Percentiles rank a stretch among this genome's conserved stretches.
Evolutionary conservation across 208 protist genomes (phyloP).

Genomic region (Strigomonas culicis): DNA sequence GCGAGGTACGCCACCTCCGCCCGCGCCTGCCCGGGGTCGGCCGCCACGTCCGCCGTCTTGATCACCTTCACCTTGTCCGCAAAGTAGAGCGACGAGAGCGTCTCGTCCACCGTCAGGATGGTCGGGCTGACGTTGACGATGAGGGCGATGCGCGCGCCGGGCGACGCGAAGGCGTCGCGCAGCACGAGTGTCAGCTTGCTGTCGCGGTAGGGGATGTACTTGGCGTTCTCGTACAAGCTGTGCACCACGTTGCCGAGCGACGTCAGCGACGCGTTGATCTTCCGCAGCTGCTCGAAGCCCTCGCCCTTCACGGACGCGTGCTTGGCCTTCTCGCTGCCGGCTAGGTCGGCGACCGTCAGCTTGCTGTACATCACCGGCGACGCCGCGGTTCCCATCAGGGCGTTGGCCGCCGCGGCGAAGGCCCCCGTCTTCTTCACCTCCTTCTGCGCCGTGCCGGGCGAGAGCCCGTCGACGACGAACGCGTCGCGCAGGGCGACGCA

Average conservation of each 20-base stretch:
- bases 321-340: constrained; percentile 83
- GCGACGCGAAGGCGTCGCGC: constrained; percentile 61
- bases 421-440: background rate
- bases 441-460: constrained; percentile 4
- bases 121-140: constrained; percentile 78
- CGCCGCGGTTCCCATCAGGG: constrained; percentile 16
- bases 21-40: constrained; percentile 9
- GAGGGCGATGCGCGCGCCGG: constrained; percentile 53
- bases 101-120: constrained; percentile 61
- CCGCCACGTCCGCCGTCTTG: constrained; percentile 12
- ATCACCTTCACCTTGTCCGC: constrained; percentile 77
- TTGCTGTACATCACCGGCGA: constrained; percentile 64
- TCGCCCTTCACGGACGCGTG: constrained; percentile 46
- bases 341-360: constrained; percentile 85
- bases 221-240: constrained; percentile 43
- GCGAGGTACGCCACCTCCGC: constrained; percentile 30
- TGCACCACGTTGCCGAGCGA: constrained; percentile 87
- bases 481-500: constrained; percentile 31
- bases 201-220: constrained; percentile 80
- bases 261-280: constrained; percentile 91
- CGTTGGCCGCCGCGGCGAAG: constrained; percentile 23
- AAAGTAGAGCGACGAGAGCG: constrained; percentile 79
- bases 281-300: constrained; percentile 72
- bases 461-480: background rate
- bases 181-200: constrained; percentile 86